A percentile compares a stretch with the other conserved stretches of the same genome.
These are phyloP conservation scores for Themeda triandra DNA, from an alignment of 176 grass and related monocot genomes.

Conservation along the genomic window DNA sequence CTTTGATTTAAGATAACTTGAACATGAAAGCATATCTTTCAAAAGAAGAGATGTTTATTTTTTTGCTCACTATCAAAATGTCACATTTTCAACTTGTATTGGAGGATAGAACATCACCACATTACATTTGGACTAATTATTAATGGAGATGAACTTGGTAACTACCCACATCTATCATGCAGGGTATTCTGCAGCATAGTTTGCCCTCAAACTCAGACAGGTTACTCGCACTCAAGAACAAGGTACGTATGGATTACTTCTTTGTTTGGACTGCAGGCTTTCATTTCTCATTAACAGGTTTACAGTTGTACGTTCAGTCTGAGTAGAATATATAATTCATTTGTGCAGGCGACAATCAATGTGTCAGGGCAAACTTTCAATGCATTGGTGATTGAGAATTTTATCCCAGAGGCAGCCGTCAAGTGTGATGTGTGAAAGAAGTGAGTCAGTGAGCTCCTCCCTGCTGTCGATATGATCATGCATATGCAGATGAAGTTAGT, in stretches of 20 bases:
- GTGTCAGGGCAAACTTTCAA: constrained; percentile 76
- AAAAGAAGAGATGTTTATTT: too few relatives aligned
- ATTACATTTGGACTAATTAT: too few relatives aligned
- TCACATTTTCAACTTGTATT: too few relatives aligned
- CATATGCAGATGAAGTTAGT: not conserved
- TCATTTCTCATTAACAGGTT: too few relatives aligned
- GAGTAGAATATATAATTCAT: not conserved
- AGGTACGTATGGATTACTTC: constrained; percentile 13
- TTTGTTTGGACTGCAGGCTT: too few relatives aligned
- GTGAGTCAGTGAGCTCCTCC: constrained; percentile 5
- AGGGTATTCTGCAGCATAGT: constrained; percentile 83
- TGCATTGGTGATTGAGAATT: constrained; percentile 69
- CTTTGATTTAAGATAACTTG: too few relatives aligned
- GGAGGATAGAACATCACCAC: too few relatives aligned
- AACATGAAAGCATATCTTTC: too few relatives aligned
- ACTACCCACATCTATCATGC: too few relatives aligned
- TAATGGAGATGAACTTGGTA: too few relatives aligned
- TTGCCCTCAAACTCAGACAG: constrained; percentile 80
- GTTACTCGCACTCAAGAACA: constrained; percentile 54
- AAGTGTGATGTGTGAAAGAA: constrained; percentile 58
- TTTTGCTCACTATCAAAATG: too few relatives aligned
- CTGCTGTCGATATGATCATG: not conserved
- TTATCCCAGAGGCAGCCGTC: constrained; percentile 65
- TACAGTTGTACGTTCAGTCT: not conserved
- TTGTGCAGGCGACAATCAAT: constrained; percentile 49